Evolutionary conservation across 2,329 filamentous ascomycete species (phyloP).

Genomic region (Exophiala spinifera): DNA sequence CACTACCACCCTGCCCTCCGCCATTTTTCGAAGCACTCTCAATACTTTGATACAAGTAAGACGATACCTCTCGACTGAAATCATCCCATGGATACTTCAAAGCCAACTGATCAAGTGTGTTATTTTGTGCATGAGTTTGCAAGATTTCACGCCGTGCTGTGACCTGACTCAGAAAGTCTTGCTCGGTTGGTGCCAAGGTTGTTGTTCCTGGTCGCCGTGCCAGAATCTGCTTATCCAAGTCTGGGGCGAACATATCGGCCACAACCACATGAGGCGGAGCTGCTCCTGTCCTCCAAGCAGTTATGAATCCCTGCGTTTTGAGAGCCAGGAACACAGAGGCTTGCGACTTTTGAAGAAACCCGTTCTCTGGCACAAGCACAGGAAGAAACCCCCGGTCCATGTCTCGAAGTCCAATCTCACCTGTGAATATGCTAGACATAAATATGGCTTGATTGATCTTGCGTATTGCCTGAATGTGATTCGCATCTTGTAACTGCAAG

Average conservation of each 20-base stretch:
- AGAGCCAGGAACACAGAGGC: conserved; percentile 61
- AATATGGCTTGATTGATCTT: conserved; percentile 66
- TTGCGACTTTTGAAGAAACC: conserved; percentile 57
- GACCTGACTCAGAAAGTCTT: conserved; percentile 57
- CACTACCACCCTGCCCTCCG: conserved; percentile 1
- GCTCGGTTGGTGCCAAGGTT: conserved; percentile 56
- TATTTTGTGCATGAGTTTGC: conserved; percentile 53
- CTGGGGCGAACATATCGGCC: conserved; percentile 58
- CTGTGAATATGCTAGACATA: conserved; percentile 61
- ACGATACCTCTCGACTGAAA: conserved; percentile 58
- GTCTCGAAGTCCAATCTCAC: conserved; percentile 62
- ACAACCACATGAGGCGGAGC: conserved; percentile 55
- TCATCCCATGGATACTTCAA: conserved; percentile 63
- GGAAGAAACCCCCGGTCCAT: conserved; percentile 63
- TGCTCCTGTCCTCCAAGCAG: conserved; percentile 56
- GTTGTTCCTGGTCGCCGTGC: conserved; percentile 54
- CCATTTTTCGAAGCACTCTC: conserved; percentile 8
- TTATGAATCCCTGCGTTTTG: conserved; percentile 66
- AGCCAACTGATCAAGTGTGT: conserved; percentile 49
- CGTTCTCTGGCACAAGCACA: conserved; percentile 60
- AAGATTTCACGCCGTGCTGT: conserved; percentile 56
- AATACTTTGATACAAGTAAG: conserved; percentile 54
- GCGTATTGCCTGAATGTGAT: conserved; percentile 58
- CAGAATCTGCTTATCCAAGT: conserved; percentile 54
- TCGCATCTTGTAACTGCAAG: conserved; percentile 49